Evolutionary conservation across 2,329 filamentous ascomycete species (phyloP).

Genomic region (Passalora sequoiae): DNA sequence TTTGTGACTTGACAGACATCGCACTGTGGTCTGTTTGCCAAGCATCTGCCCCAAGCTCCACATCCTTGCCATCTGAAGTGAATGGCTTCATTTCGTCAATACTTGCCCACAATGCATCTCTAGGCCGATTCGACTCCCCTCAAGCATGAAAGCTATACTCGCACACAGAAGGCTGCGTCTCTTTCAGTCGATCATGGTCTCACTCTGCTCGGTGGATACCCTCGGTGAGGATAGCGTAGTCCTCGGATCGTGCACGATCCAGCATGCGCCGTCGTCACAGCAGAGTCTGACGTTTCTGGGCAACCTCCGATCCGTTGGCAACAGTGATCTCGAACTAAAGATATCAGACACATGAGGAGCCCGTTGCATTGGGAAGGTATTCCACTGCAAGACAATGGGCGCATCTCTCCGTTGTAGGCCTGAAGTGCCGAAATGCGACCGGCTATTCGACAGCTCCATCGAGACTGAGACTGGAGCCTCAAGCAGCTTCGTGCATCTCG

Average conservation of each 20-base stretch:
- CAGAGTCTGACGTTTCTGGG: slow-evolving; percentile 19
- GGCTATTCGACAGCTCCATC: too few species aligned
- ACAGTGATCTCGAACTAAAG: slow-evolving; percentile 15
- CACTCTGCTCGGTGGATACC: slow-evolving; percentile 9
- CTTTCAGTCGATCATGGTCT: slow-evolving; percentile 8
- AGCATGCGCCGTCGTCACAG: slow-evolving; percentile 20
- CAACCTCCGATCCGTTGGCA: slow-evolving; percentile 8
- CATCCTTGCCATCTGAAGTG: slow-evolving; percentile 9
- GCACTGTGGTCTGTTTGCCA: too few species aligned
- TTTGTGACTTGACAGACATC: too few species aligned
- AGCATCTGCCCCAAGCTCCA: too few species aligned
- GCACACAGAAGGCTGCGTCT: too few species aligned
- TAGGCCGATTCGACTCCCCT: too few species aligned
- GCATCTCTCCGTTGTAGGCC: too few species aligned
- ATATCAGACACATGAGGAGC: slow-evolving; percentile 15
- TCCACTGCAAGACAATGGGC: slow-evolving; percentile 11
- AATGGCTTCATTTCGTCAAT: slow-evolving; percentile 12
- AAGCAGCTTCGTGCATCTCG: too few species aligned
- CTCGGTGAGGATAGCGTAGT: slow-evolving; percentile 7
- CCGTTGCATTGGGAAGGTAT: slow-evolving; percentile 16
- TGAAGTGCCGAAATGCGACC: slow-evolving; percentile 4
- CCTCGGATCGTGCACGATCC: slow-evolving; percentile 15
- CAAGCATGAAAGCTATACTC: too few species aligned
- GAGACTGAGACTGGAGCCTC: too few species aligned
- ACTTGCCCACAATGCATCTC: too few species aligned